Evolutionary conservation across 2,329 filamentous ascomycete species (phyloP), one percentile per base, ranked within the genome.

Genomic region (Clonostachys rhizophaga): DNA sequence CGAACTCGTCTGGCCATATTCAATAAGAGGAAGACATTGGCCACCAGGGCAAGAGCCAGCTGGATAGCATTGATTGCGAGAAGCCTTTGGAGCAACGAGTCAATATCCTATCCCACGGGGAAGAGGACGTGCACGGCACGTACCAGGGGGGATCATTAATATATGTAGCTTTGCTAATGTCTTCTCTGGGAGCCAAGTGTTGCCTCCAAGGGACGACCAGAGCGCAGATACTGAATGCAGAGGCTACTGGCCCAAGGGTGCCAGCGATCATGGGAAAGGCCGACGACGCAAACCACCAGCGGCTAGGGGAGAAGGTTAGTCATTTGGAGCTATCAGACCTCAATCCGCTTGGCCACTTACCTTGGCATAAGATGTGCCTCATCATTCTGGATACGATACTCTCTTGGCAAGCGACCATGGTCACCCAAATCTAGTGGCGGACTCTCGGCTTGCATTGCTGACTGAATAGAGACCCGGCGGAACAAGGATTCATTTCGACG

Each of bases 211-310:
- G 81, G 30, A 83, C 84, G 2, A 89, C 88, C 14, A 96, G 75
- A 8, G 91, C 89, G 51, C 87, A 90, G 49, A 96, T 90, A 49
- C 87, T 92, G 66, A 94, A 87, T 33, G 94, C 84, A 49, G 91
- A 95, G 4, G 91, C 91, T 10, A 95, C 79, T 0, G 91, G 91
- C 1, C 89, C 90, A 3, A 94, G 78, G 0, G 91, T 90, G 35
- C 89, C 91, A 3, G 91, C 89, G 10, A 94, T 77, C 60, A 96
- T 81, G 34, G 87, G 88, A 52, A 91, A 84, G 10, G 78, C 80
- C 2, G 81, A 79, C 4, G 79, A 81, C 33, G 79, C 75, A 56
- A 84, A 76, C 80, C 80, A 85, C 79, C 79, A 84, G 18, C 78
- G 78, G 48, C 77, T 81, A 30, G 24, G 8, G 8, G 24, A 30